Evolutionary conservation across 768 basidiomycete genomes (phyloP).

Genomic region (Kwoniella newhampshirensis): DNA sequence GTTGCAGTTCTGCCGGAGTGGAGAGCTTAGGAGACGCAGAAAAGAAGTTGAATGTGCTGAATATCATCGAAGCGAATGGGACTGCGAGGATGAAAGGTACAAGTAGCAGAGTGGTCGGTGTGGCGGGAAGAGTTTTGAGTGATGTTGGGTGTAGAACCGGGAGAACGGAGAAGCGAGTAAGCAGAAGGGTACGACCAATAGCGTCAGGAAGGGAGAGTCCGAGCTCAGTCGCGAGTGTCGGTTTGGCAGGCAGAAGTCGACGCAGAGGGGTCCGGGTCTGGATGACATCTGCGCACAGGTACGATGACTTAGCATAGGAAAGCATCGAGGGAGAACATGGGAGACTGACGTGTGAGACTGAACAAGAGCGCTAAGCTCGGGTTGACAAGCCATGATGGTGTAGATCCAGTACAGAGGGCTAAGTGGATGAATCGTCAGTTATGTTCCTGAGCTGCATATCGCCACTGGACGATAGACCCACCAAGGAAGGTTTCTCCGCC

Average conservation of each 20-base stretch:
- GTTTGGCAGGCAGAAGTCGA: constrained; percentile 63
- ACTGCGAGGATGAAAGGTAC: constrained; percentile 77
- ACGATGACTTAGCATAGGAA: neutral
- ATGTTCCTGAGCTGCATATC: too few relatives aligned
- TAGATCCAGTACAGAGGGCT: constrained; percentile 47
- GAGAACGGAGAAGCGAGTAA: constrained; percentile 71
- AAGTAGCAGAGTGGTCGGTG: constrained; percentile 74
- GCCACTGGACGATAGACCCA: too few relatives aligned
- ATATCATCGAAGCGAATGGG: constrained; percentile 57
- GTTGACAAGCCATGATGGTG: constrained; percentile 79
- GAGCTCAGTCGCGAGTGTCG: constrained; percentile 64
- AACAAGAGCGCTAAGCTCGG: constrained; percentile 68
- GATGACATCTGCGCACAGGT: constrained; percentile 37
- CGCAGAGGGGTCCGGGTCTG: constrained; percentile 56
- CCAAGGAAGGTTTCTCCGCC: constrained; percentile 51
- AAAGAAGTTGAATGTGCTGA: constrained; percentile 63
- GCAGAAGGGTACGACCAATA: constrained; percentile 71
- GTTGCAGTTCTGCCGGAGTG: constrained; percentile 75
- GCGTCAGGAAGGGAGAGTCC: constrained; percentile 74
- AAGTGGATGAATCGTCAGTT: too few relatives aligned
- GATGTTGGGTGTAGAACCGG: constrained; percentile 60
- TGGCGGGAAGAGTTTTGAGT: constrained; percentile 66
- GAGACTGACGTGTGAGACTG: constrained; percentile 59
- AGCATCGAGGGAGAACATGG: neutral
- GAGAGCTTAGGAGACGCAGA: constrained; percentile 67